A percentile compares a stretch with the other conserved stretches of the same genome.
phyloP scores from a whole-genome alignment of 345 rosid genomes.

The Mallotus nudiflorus region DNA sequence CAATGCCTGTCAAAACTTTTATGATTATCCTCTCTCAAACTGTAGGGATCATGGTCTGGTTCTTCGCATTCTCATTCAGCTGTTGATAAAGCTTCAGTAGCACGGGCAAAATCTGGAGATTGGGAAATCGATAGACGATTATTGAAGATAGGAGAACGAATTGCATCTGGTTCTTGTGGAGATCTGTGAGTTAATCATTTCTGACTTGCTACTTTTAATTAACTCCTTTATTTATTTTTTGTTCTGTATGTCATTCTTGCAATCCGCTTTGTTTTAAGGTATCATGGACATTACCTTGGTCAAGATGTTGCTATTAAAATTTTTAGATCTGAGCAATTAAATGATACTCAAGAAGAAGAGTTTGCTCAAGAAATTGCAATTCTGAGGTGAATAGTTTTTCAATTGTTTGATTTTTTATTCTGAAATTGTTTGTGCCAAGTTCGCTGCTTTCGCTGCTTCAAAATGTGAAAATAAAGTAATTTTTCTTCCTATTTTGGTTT shows the following conservation, averaged over 20 bases:
- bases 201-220: slow-evolving; percentile 11
- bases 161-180: slow-evolving; percentile 71
- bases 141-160: slow-evolving; percentile 58
- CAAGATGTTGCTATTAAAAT: slow-evolving; percentile 74
- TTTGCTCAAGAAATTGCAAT: slow-evolving; percentile 73
- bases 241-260: slow-evolving; percentile 15
- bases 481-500: neutral
- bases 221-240: neutral
- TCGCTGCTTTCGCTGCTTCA: neutral
- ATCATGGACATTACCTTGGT: slow-evolving; percentile 60
- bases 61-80: slow-evolving; percentile 44
- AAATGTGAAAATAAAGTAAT: no score
- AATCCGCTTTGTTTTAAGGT: slow-evolving; percentile 37
- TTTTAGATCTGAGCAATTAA: slow-evolving; percentile 62
- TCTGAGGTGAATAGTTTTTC: slow-evolving; percentile 44
- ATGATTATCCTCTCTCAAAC: slow-evolving; percentile 11
- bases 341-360: slow-evolving; percentile 49
- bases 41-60: slow-evolving; percentile 65
- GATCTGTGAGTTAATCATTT: slow-evolving; percentile 53
- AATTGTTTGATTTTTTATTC: neutral
- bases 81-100: slow-evolving; percentile 29
- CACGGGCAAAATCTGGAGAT: slow-evolving; percentile 34
- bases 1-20: slow-evolving; percentile 4
- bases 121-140: slow-evolving; percentile 62
- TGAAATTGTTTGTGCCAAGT: neutral